Conservation (phyloP, 768 basidiomycete genomes). For the Tephrocybe sp. region DNA sequence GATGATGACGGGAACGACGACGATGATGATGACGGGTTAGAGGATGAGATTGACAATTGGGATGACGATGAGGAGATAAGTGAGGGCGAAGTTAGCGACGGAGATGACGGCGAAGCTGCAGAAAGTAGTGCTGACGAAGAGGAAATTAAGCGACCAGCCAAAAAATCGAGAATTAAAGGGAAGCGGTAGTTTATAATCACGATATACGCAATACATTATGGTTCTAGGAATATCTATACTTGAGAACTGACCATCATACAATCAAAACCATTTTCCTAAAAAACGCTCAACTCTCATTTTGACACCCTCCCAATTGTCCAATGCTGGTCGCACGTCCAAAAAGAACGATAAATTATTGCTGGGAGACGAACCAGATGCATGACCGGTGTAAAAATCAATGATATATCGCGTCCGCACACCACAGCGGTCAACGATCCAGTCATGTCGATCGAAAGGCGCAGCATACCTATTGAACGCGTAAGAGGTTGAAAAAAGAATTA, state of each 20-base stretch:
- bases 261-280: constrained; percentile 35
- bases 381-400: constrained; percentile 97
- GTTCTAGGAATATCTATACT: neutral
- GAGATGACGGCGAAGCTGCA: constrained; percentile 64
- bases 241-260: neutral
- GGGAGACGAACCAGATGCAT: constrained; percentile 39
- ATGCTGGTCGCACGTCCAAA: constrained; percentile 90
- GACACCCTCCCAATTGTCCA: constrained; percentile 93
- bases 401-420: constrained; percentile 88
- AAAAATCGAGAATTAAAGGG: constrained; percentile 51
- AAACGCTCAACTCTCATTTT: constrained; percentile 72
- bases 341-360: constrained; percentile 76
- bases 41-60: constrained; percentile 39
- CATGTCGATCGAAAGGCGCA: constrained; percentile 94
- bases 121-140: constrained; percentile 52
- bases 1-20: constrained; percentile 26
- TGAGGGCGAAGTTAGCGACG: constrained; percentile 39
- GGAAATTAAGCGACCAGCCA: constrained; percentile 43
- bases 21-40: constrained; percentile 29
- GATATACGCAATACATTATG: constrained; percentile 5
- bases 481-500: constrained; percentile 4
- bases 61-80: constrained; percentile 33
- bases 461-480: constrained; percentile 61
- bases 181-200: constrained; percentile 34
- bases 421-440: constrained; percentile 95